A percentile compares a stretch with the other conserved stretches of the same genome.
Evolutionary conservation across 129 eudicot genomes (phyloP).

Genomic region (Apium graveolens): DNA sequence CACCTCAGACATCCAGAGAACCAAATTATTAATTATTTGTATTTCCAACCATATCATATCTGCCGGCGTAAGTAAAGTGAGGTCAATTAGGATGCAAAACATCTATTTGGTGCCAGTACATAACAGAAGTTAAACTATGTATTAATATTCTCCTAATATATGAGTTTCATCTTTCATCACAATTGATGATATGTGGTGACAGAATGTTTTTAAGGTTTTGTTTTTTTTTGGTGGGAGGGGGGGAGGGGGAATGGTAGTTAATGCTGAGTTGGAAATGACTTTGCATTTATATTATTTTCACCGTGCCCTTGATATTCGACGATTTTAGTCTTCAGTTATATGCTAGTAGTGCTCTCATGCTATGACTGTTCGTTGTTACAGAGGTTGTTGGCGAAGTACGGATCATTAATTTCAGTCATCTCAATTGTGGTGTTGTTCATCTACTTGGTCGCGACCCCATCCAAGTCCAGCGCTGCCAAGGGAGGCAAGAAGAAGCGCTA

Average conservation of each 20-base stretch:
- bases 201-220: too few species aligned
- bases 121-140: not conserved
- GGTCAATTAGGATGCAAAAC: not conserved
- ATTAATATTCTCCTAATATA: not conserved
- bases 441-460: conserved; percentile 67
- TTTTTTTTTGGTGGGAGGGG: too few species aligned
- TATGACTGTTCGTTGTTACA: conserved; percentile 21
- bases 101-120: not conserved
- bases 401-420: conserved; percentile 65
- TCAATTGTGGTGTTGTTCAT: conserved; percentile 60
- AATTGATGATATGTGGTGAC: too few species aligned
- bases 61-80: not conserved
- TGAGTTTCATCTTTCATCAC: not conserved
- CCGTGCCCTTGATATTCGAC: not conserved
- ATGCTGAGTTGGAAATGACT: not conserved
- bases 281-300: not conserved
- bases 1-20: not conserved
- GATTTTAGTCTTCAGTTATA: not conserved
- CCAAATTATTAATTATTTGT: not conserved
- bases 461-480: conserved; percentile 64
- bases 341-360: not conserved
- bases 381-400: conserved; percentile 73
- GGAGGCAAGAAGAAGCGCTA: conserved; percentile 79
- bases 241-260: too few species aligned
- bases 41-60: not conserved